Conservation (phyloP, 257 asterid genomes). For the Voacanga thouarsii region DNA sequence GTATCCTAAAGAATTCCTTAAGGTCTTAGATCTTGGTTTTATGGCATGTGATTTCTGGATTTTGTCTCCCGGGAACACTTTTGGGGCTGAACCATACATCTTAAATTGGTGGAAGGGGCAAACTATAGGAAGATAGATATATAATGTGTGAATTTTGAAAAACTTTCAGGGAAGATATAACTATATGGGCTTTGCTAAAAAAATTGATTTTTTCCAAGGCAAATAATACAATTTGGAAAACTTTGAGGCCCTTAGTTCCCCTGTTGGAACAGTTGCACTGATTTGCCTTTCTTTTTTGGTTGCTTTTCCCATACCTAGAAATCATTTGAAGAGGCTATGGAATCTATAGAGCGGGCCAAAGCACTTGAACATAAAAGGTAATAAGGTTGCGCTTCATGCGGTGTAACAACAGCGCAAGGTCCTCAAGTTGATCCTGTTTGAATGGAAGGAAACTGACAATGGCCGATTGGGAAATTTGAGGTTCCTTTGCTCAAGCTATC, state of each 20-base stretch:
- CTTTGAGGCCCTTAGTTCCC: neutral
- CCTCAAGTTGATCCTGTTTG: neutral
- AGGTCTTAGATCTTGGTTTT: neutral
- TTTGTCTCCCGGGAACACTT: no score
- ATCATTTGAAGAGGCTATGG: slow-evolving; percentile 83
- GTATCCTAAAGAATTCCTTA: neutral
- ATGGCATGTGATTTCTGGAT: neutral
- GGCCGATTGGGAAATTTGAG: neutral
- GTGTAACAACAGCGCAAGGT: neutral
- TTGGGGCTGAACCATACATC: no score
- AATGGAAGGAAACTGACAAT: neutral
- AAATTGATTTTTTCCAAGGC: neutral
- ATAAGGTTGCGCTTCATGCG: neutral
- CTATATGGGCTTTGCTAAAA: no score
- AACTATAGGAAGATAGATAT: no score
- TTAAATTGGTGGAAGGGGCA: no score
- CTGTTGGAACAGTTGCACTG: neutral
- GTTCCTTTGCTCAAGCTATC: neutral
- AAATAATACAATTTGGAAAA: neutral
- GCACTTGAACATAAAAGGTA: slow-evolving; percentile 36
- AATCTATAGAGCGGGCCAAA: slow-evolving; percentile 66
- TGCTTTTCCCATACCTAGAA: slow-evolving; percentile 39
- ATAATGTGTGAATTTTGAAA: no score
- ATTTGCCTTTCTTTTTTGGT: neutral
- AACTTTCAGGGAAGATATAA: no score